Base-by-base conservation (phyloP, 1,139 yeast genomes). In the Cylindricascospora bacillispora region DNA sequence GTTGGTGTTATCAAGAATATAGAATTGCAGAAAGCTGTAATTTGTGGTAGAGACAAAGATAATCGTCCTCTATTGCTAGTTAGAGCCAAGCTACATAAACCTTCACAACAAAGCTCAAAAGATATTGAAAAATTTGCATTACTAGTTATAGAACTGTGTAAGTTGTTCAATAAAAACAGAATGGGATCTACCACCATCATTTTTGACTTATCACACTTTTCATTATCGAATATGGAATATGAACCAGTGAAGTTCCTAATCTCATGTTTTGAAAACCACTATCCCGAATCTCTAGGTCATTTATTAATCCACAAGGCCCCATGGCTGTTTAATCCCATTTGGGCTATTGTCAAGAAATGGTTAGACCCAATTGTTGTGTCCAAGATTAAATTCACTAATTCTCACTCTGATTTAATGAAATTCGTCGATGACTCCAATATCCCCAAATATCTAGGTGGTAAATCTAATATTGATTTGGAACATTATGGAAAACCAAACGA, bases 291-390 rank as follows among this genome's bases (percentile, higher is more conserved):
- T 32, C 64, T 82, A 28, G 89, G 89, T 14, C 69, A 69, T 33
- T 57, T 82, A 31, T 63, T 79, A 46, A 72, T 82, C 38, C 92
- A 82, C 57, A 76, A 77, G 42, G 93, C 93, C 0, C 94, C 94
- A 6, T 79, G 92, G 89, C 67, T 82, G 26, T 82, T 82, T 61
- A 69, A 75, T 37, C 80, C 89, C 20, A 76, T 81, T 39, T 82
- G 93, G 93, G 73, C 73, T 38, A 65, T 81, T 41, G 73, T 82
- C 46, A 79, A 76, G 53, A 73, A 72, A 40, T 80, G 93, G 93
- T 60, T 82, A 33, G 93, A 82, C 48, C 93, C 93, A 3, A 82
- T 74, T 6, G 89, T 82, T 29, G 92, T 89, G 0, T 62, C 80
- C 15, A 81, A 80, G 55, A 74, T 82, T 41, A 63, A 67, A 19